A percentile compares a stretch with the other conserved stretches of the same genome.
phyloP scores from a whole-genome alignment of 2,329 filamentous ascomycete species.

The Aspergillus caelatus region DNA sequence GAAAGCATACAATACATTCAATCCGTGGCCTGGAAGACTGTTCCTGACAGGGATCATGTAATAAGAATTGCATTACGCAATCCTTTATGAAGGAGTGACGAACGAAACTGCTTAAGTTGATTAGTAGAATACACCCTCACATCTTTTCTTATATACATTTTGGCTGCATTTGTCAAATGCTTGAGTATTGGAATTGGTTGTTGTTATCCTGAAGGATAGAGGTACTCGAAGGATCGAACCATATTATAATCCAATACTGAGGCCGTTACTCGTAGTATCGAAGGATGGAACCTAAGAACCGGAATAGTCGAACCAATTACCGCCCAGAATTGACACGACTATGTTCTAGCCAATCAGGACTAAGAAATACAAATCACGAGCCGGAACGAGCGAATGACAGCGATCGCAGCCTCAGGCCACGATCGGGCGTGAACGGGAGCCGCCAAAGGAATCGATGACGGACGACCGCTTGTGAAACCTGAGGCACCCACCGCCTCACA shows the following conservation, averaged over 20 bases:
- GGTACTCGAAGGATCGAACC: background rate
- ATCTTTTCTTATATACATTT: background rate
- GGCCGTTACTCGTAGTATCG: conserved; percentile 10
- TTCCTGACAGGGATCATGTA: background rate
- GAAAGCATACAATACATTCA: background rate
- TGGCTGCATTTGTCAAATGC: background rate
- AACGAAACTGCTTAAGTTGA: background rate
- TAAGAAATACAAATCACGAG: conserved; percentile 27
- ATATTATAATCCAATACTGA: background rate
- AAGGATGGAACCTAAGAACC: conserved; percentile 6
- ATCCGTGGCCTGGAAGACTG: background rate
- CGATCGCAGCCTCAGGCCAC: conserved; percentile 30
- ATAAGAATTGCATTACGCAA: background rate
- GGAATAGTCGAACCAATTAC: background rate
- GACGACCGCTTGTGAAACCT: conserved; percentile 15
- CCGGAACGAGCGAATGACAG: conserved; percentile 2
- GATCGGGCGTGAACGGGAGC: conserved; percentile 26
- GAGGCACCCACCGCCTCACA: conserved; percentile 35
- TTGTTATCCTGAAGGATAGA: background rate
- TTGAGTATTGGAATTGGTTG: background rate
- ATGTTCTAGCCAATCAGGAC: conserved; percentile 29
- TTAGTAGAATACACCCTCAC: background rate
- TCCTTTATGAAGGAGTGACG: background rate
- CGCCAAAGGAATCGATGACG: conserved; percentile 20
- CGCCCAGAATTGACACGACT: background rate